Percentiles rank a stretch among this genome's conserved stretches.
These are phyloP conservation scores for Suillus clintonianus DNA, from an alignment of 768 basidiomycete genomes.

Conservation along the genomic window DNA sequence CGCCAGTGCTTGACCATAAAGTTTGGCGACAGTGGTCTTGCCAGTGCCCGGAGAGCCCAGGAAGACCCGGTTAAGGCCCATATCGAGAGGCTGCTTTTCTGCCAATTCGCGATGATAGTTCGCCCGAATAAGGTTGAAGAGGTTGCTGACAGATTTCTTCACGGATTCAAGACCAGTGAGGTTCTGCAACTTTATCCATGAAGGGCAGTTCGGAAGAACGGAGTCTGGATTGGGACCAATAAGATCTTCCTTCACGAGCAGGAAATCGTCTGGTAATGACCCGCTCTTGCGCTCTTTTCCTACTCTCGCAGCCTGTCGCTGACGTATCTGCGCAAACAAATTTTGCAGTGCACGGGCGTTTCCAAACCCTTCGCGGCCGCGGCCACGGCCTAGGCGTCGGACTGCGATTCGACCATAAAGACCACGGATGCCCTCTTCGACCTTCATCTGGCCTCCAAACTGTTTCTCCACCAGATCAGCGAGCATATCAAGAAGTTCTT, in stretches of 20 bases:
- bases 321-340: slow-evolving; percentile 41
- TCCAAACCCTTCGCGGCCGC: slow-evolving; percentile 57
- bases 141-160: slow-evolving; percentile 47
- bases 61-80: slow-evolving; percentile 63
- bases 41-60: slow-evolving; percentile 67
- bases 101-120: slow-evolving; percentile 58
- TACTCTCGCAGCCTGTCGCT: slow-evolving; percentile 52
- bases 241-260: slow-evolving; percentile 51
- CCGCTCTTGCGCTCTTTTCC: slow-evolving; percentile 40
- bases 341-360: slow-evolving; percentile 59
- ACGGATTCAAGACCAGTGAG: slow-evolving; percentile 54
- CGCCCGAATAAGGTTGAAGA: slow-evolving; percentile 42
- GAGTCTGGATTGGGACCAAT: slow-evolving; percentile 59
- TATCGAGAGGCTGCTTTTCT: slow-evolving; percentile 47
- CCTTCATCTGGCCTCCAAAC: slow-evolving; percentile 47
- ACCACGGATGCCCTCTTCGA: slow-evolving; percentile 33
- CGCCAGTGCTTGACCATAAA: slow-evolving; percentile 59
- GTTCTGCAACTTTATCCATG: slow-evolving; percentile 49
- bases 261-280: slow-evolving; percentile 43
- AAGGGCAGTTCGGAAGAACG: slow-evolving; percentile 40
- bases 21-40: slow-evolving; percentile 63
- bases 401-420: slow-evolving; percentile 49
- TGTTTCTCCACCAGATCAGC: slow-evolving; percentile 42
- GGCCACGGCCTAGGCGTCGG: slow-evolving; percentile 52
- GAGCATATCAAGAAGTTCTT: slow-evolving; percentile 53